Base-by-base conservation (phyloP, 495 filamentous ascomycete genomes). In the Talaromyces borbonicus region DNA sequence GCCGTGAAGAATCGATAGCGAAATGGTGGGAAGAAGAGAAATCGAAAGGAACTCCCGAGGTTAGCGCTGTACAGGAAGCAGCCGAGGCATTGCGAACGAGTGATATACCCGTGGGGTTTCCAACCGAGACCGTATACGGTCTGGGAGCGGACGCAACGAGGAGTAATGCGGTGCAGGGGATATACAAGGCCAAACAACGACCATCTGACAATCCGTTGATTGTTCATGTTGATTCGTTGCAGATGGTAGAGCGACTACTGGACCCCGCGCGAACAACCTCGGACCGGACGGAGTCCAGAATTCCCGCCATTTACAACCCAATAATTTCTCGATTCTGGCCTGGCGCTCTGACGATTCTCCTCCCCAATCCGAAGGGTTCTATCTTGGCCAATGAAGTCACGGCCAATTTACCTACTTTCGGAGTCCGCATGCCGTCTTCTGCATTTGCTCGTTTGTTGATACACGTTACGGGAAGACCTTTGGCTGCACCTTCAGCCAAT, bases 51-150 rank as follows among this genome's bases (percentile, higher is more conserved):
- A 70, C 66, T 0, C 55, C 61, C 2, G 68, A 72, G 44, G 58
- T 61, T 4, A 52, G 56, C 14, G 64, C 60, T 12, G 63, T 72
- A 30, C 57, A 59, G 38, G 65, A 67, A 51, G 85, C 85, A 5
- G 84, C 81, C 9, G 41, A 68, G 8, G 66, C 75, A 48, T 71
- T 94, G 26, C 77, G 65, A 23, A 69, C 68, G 23, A 77, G 75
- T 48, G 71, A 84, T 58, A 68, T 75, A 20, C 89, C 90, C 14
- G 85, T 99, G 32, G 93, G 87, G 7, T 99, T 99, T 59, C 93
- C 92, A 4, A 99, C 93, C 0, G 92, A 99, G 65, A 99, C 92
- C 5, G 92, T 99, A 8, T 99, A 99, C 62, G 92, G 92, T 2
- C 73, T 99, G 11, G 92, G 89, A 39, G 92, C 90, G 15, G 92